Percentiles rank a stretch among this genome's conserved stretches.
These are phyloP conservation scores for Candida ponderosae DNA, from an alignment of 805 yeast genomes.

Conservation along the genomic window DNA sequence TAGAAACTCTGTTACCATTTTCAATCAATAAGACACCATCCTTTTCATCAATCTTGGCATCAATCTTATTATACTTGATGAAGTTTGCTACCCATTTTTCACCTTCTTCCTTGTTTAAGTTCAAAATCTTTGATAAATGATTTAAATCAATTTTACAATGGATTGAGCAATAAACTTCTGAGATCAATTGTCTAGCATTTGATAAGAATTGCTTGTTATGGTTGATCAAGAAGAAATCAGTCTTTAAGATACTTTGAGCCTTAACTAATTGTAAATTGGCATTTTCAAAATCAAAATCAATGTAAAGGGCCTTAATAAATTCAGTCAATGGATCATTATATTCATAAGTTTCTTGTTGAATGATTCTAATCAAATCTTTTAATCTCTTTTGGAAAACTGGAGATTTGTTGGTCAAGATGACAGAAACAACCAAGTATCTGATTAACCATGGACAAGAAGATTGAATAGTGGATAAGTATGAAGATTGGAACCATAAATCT, in stretches of 20 bases:
- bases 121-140: conserved; percentile 35
- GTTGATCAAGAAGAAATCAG: conserved; percentile 49
- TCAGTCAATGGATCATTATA: conserved; percentile 57
- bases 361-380: conserved; percentile 49
- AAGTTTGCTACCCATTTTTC: conserved; percentile 44
- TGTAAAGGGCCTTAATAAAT: conserved; percentile 45
- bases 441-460: conserved; percentile 68
- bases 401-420: conserved; percentile 23
- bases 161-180: conserved; percentile 47
- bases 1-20: conserved; percentile 38
- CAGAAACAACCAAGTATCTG: conserved; percentile 59
- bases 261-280: conserved; percentile 41
- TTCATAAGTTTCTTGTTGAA: conserved; percentile 57
- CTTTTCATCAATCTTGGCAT: conserved; percentile 45
- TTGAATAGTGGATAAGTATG: conserved; percentile 59
- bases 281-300: conserved; percentile 50
- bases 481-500: conserved; percentile 51
- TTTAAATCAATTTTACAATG: conserved; percentile 41
- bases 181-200: conserved; percentile 40
- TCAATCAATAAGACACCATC: conserved; percentile 38
- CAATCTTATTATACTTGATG: conserved; percentile 41
- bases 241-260: conserved; percentile 37
- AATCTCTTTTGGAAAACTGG: conserved; percentile 42
- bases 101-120: conserved; percentile 37
- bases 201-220: conserved; percentile 33